These are phyloP conservation scores for Scutellaria barbata DNA, from an alignment of 257 asterid species.

Conservation along the genomic window DNA sequence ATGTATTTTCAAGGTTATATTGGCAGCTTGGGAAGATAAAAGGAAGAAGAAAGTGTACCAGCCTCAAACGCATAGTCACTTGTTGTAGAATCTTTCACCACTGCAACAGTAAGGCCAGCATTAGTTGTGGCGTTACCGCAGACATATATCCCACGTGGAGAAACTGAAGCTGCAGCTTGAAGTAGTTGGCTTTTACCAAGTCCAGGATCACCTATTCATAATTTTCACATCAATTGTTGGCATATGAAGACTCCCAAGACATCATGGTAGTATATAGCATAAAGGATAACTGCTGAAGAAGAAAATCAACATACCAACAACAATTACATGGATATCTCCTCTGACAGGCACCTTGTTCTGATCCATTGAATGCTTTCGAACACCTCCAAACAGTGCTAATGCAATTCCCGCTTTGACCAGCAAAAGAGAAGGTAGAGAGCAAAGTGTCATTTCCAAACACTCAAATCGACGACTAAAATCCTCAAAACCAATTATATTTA, in stretches of 20 bases:
- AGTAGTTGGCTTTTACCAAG: slow-evolving; percentile 97
- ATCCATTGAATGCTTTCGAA: slow-evolving; percentile 90
- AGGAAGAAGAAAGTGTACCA: slow-evolving; percentile 54
- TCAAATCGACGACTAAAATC: slow-evolving; percentile 24
- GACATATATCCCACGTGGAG: slow-evolving; percentile 96
- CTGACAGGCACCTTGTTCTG: slow-evolving; percentile 99
- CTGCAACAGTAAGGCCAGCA: slow-evolving; percentile 98
- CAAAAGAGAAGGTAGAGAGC: slow-evolving; percentile 23
- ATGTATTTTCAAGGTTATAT: slow-evolving; percentile 12
- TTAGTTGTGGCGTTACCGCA: slow-evolving; percentile 98
- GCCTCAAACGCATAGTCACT: slow-evolving; percentile 99
- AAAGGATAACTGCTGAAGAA: slow-evolving; percentile 20
- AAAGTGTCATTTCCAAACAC: slow-evolving; percentile 11
- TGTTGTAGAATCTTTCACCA: slow-evolving; percentile 90
- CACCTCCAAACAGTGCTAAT: slow-evolving; percentile 86
- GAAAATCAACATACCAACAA: slow-evolving; percentile 70
- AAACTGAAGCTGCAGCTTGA: slow-evolving; percentile 96
- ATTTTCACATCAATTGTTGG: slow-evolving; percentile 33
- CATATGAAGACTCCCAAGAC: slow-evolving; percentile 25
- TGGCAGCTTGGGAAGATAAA: slow-evolving; percentile 25
- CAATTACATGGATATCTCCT: slow-evolving; percentile 90
- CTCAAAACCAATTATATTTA: slow-evolving; percentile 19
- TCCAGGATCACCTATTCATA: slow-evolving; percentile 89
- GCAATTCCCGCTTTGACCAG: slow-evolving; percentile 80
- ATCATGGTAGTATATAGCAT: slow-evolving; percentile 26